Evolutionary conservation across 306 rosid genomes (phyloP).

Genomic region (Vigna hirtella): DNA sequence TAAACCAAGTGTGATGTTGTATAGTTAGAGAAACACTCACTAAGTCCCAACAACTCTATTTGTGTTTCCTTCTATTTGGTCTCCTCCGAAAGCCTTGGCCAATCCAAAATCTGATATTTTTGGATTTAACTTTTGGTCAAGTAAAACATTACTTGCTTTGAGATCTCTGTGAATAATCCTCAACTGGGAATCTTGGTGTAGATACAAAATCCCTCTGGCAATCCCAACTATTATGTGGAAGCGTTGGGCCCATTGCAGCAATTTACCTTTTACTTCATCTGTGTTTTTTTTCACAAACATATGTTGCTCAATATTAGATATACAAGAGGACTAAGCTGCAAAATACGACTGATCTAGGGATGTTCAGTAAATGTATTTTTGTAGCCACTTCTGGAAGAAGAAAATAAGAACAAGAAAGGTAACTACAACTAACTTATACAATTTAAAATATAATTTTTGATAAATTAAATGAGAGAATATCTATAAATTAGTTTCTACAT

Average conservation of each 20-base stretch:
- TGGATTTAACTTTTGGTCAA: conserved; percentile 10
- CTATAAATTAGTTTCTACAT: too few species aligned
- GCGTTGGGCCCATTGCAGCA: neutral
- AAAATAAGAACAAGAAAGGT: too few species aligned
- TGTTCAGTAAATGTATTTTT: too few species aligned
- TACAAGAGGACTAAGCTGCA: neutral
- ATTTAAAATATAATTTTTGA: too few species aligned
- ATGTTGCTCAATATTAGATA: neutral
- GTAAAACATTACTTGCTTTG: conserved; percentile 33
- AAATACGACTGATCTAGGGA: neutral
- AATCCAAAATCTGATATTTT: conserved; percentile 35
- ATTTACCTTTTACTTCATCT: neutral
- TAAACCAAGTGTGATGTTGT: too few species aligned
- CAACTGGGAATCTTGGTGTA: conserved; percentile 24
- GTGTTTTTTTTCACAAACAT: neutral
- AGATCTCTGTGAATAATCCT: conserved; percentile 35
- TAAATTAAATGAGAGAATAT: too few species aligned
- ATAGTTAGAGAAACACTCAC: neutral
- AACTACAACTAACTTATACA: too few species aligned
- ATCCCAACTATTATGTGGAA: neutral
- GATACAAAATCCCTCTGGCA: conserved; percentile 29
- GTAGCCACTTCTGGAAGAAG: too few species aligned
- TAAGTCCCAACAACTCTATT: conserved; percentile 8
- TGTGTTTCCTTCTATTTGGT: conserved; percentile 28
- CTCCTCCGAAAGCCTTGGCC: conserved; percentile 21